phyloP scores from a whole-genome alignment of 1,284 basidiomycete species.

The Xerocomus tenax region DNA sequence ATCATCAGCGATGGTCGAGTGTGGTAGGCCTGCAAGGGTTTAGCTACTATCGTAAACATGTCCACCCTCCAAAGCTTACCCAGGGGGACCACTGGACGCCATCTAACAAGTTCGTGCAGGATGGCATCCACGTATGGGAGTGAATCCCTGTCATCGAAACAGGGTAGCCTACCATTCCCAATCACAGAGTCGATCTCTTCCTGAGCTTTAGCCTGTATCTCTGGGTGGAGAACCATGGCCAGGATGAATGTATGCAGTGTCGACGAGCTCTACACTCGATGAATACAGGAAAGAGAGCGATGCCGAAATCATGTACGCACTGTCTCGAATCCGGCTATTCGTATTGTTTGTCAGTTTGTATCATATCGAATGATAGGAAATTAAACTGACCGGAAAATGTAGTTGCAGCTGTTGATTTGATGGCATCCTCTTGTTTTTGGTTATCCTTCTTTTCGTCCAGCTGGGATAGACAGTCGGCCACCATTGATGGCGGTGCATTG shows the following conservation, averaged over 20 bases:
- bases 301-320: not conserved
- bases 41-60: not conserved
- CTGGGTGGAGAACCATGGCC: not conserved
- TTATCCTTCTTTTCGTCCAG: not conserved
- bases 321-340: not conserved
- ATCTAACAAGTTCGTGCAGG: not conserved
- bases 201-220: conserved; percentile 28
- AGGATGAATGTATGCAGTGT: not conserved
- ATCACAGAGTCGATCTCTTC: conserved; percentile 25
- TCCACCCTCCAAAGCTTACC: not conserved
- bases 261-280: not conserved
- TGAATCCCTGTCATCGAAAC: not conserved
- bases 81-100: not conserved
- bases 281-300: not conserved
- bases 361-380: not conserved
- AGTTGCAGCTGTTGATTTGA: not conserved
- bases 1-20: not conserved
- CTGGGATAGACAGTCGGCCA: not conserved
- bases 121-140: not conserved
- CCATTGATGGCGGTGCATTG: not conserved
- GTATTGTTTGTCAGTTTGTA: not conserved
- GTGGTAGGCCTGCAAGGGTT: not conserved
- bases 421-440: not conserved
- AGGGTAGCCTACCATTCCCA: not conserved
- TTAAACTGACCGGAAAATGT: not conserved